phyloP scores from a whole-genome alignment of 2,329 filamentous ascomycete genomes.

The Chalara sp. region DNA sequence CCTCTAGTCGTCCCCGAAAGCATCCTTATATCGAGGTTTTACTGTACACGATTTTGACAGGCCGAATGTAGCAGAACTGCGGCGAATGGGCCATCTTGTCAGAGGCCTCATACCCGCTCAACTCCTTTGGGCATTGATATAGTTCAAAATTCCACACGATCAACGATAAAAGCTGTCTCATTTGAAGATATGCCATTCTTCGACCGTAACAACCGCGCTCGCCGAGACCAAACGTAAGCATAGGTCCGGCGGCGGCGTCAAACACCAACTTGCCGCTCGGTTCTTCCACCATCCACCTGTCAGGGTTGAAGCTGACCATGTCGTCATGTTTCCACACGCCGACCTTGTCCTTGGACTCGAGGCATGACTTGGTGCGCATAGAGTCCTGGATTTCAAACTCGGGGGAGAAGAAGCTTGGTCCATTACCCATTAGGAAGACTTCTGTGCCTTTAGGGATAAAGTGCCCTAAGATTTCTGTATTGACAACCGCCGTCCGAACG shows the following conservation, averaged over 20 bases:
- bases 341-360: constrained; percentile 10
- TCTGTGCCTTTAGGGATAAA: constrained; percentile 31
- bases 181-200: constrained; percentile 30
- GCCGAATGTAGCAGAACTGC: too few species aligned
- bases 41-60: too few species aligned
- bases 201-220: constrained; percentile 33
- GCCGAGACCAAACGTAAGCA: constrained; percentile 30
- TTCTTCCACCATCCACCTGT: constrained; percentile 27
- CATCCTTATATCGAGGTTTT: too few species aligned
- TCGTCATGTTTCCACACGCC: constrained; percentile 23
- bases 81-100: too few species aligned
- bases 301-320: constrained; percentile 28
- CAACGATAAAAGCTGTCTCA: constrained; percentile 18
- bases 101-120: too few species aligned
- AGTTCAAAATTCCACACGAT: too few species aligned
- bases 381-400: constrained; percentile 22
- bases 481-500: too few species aligned
- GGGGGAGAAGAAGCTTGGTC: constrained; percentile 15
- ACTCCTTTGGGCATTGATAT: too few species aligned
- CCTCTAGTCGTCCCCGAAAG: too few species aligned
- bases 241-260: constrained; percentile 29
- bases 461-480: constrained; percentile 27
- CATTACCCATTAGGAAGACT: constrained; percentile 22
- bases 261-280: constrained; percentile 19
- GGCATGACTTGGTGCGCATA: neutral